Percentiles rank a stretch among this genome's conserved stretches.
These are phyloP conservation scores for Lentinus polychrous DNA, from an alignment of 1,284 basidiomycete species.

Conservation along the genomic window DNA sequence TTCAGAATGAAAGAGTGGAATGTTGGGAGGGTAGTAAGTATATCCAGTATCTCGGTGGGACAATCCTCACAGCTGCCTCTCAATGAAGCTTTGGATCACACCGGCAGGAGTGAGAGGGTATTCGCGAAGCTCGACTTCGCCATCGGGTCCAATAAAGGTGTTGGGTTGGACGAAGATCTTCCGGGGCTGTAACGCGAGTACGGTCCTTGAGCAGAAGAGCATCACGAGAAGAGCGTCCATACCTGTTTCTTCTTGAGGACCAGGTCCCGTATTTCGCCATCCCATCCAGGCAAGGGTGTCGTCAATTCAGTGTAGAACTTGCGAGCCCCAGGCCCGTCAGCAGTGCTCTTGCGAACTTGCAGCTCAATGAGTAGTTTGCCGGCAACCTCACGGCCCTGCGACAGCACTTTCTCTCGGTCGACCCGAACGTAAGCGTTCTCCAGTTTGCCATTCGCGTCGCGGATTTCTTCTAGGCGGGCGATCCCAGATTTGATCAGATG, in stretches of 20 bases:
- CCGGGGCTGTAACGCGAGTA: constrained; percentile 45
- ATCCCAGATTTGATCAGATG: constrained; percentile 69
- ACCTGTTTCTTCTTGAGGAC: constrained; percentile 77
- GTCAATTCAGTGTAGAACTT: constrained; percentile 72
- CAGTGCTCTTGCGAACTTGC: constrained; percentile 78
- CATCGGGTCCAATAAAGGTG: constrained; percentile 57
- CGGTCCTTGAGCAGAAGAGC: not conserved
- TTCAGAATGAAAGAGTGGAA: not conserved
- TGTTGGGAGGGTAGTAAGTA: not conserved
- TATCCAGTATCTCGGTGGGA: no score
- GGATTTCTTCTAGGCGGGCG: constrained; percentile 62
- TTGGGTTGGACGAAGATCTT: constrained; percentile 82
- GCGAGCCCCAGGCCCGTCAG: constrained; percentile 70
- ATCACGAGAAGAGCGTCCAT: constrained; percentile 14
- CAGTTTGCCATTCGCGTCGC: constrained; percentile 46
- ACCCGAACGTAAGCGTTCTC: constrained; percentile 71
- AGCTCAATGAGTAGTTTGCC: constrained; percentile 72
- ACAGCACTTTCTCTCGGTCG: constrained; percentile 60
- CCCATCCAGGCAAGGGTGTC: constrained; percentile 63
- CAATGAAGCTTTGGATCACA: constrained; percentile 75
- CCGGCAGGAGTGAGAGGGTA: constrained; percentile 68
- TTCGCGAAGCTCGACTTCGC: constrained; percentile 67
- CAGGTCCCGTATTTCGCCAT: constrained; percentile 66
- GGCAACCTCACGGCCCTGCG: constrained; percentile 54
- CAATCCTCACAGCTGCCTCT: constrained; percentile 45